Evolutionary conservation across 495 filamentous ascomycete genomes (phyloP).

Genomic region (Monascus purpureus): DNA sequence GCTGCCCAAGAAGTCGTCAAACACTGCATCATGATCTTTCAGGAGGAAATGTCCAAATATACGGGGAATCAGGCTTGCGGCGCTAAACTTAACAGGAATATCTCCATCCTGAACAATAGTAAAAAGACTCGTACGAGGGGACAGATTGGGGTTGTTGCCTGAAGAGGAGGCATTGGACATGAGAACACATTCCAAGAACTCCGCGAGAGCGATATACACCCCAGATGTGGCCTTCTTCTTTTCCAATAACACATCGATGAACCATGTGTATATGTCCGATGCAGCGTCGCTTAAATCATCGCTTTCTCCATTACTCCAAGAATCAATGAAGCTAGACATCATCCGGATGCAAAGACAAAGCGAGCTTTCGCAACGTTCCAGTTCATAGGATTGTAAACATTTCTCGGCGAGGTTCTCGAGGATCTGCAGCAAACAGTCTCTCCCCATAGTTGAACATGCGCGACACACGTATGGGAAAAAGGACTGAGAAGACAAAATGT

Average conservation of each 20-base stretch:
- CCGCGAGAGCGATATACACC: slow-evolving; percentile 50
- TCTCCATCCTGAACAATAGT: slow-evolving; percentile 50
- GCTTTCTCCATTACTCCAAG: slow-evolving; percentile 45
- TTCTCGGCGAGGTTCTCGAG: slow-evolving; percentile 41
- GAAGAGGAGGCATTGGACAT: slow-evolving; percentile 50
- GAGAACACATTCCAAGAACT: slow-evolving; percentile 53
- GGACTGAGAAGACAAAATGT: slow-evolving; percentile 41
- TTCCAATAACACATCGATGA: slow-evolving; percentile 48
- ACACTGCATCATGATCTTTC: slow-evolving; percentile 65
- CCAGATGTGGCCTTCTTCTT: slow-evolving; percentile 50
- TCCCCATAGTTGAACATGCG: slow-evolving; percentile 14
- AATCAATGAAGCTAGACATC: slow-evolving; percentile 46
- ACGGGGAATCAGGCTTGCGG: slow-evolving; percentile 51
- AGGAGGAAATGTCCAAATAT: slow-evolving; percentile 71
- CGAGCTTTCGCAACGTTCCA: slow-evolving; percentile 65
- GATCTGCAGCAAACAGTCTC: slow-evolving; percentile 26
- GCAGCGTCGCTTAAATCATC: slow-evolving; percentile 47
- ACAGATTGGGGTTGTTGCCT: slow-evolving; percentile 38
- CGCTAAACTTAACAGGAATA: slow-evolving; percentile 60
- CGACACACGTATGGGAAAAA: slow-evolving; percentile 34
- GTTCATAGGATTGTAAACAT: slow-evolving; percentile 47
- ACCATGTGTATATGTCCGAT: slow-evolving; percentile 67
- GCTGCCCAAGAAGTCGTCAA: slow-evolving; percentile 58
- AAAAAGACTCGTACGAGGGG: slow-evolving; percentile 63
- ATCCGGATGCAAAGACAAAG: slow-evolving; percentile 54